Conservation (phyloP, 140 eudicot genomes). For the Artemisia princeps region DNA sequence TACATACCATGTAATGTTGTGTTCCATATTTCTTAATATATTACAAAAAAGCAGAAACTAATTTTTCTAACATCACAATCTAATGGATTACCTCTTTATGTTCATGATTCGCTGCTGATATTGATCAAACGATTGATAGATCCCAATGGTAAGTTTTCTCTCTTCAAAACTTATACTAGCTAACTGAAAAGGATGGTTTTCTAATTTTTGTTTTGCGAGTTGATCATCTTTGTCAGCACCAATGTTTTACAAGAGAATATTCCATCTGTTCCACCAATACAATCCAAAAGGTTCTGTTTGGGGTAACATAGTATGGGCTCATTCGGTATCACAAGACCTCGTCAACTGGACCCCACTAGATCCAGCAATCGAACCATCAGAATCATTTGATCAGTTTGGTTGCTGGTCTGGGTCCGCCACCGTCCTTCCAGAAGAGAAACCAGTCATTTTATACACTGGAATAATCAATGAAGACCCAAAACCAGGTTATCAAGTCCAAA, state of each 20-base stretch:
- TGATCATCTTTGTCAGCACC: slow-evolving; percentile 37
- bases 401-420: slow-evolving; percentile 26
- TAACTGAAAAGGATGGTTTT: not conserved
- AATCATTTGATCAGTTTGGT: slow-evolving; percentile 15
- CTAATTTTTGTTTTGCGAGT: not conserved
- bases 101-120: slow-evolving; percentile 16
- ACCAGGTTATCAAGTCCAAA: slow-evolving; percentile 25
- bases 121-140: slow-evolving; percentile 25
- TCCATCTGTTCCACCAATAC: slow-evolving; percentile 47
- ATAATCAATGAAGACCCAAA: slow-evolving; percentile 5
- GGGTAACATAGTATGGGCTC: slow-evolving; percentile 49
- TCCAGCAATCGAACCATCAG: slow-evolving; percentile 20
- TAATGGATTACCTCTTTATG: slow-evolving; percentile 12
- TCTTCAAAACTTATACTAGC: not conserved
- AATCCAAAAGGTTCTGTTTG: slow-evolving; percentile 23
- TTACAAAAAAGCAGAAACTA: not conserved
- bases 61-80: not conserved
- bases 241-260: slow-evolving; percentile 53
- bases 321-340: slow-evolving; percentile 41
- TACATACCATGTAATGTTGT: too few relatives aligned
- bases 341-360: slow-evolving; percentile 22
- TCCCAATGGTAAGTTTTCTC: slow-evolving; percentile 47
- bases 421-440: slow-evolving; percentile 15
- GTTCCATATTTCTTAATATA: too few relatives aligned
- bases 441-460: slow-evolving; percentile 20